Evolutionary conservation across 345 rosid species (phyloP).

Genomic region (Garcia nutans): DNA sequence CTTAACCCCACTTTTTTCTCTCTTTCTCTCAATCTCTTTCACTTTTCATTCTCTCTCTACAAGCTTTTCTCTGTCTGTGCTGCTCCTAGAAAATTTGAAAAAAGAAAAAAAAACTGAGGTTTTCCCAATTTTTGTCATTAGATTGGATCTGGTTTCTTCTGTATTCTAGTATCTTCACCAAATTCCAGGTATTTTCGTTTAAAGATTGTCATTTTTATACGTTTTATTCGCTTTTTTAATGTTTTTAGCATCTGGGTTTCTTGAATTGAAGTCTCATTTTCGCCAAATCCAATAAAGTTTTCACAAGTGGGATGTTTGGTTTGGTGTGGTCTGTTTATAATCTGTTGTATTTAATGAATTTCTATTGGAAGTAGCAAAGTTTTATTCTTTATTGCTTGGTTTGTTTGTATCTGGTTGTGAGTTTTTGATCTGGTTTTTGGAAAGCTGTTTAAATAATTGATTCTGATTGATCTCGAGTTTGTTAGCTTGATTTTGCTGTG

Average conservation of each 20-base stretch:
- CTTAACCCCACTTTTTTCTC: conserved; percentile 24
- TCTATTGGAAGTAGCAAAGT: conserved; percentile 5
- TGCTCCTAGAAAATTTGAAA: conserved; percentile 23
- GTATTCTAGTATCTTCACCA: conserved; percentile 26
- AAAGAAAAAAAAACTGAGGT: not conserved
- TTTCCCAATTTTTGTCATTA: conserved; percentile 17
- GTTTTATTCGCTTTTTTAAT: conserved; percentile 13
- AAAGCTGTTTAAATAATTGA: not conserved
- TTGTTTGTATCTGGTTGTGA: not conserved
- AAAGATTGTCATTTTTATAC: not conserved
- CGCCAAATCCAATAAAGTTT: conserved; percentile 16
- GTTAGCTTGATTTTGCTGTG: conserved; percentile 7
- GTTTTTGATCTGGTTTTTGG: conserved; percentile 42
- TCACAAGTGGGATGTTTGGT: conserved; percentile 7
- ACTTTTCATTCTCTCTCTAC: conserved; percentile 12
- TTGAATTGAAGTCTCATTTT: conserved; percentile 17
- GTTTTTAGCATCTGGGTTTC: conserved; percentile 20
- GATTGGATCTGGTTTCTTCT: conserved; percentile 59
- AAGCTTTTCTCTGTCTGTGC: conserved; percentile 22
- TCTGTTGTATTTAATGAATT: not conserved
- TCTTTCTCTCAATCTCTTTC: conserved; percentile 30
- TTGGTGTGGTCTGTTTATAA: not conserved
- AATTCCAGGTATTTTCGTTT: conserved; percentile 31
- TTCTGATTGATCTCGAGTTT: conserved; percentile 22
- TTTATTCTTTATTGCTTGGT: conserved; percentile 9